Conservation (phyloP, 1,139 yeast genomes). For the Saccharomycopsis hybrid region DNA sequence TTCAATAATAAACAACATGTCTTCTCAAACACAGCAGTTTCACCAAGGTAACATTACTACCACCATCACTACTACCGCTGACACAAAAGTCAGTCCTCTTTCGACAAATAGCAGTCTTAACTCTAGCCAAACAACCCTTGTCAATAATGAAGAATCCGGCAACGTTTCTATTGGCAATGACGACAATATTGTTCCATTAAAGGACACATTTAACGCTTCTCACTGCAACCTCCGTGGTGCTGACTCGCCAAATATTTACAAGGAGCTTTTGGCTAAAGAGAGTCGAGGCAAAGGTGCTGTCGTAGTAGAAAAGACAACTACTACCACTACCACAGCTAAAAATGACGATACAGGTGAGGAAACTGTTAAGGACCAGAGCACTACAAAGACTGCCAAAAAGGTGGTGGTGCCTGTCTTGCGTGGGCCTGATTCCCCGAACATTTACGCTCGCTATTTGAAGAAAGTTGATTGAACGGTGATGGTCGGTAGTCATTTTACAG, state of each 20-base stretch:
- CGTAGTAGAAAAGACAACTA: not conserved
- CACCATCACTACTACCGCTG: not conserved
- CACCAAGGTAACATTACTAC: too few species aligned
- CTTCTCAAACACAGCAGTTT: too few species aligned
- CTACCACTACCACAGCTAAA: too few species aligned
- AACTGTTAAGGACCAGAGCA: too few species aligned
- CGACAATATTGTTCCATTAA: constrained; percentile 9
- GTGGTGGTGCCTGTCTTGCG: constrained; percentile 17
- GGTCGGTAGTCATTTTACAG: too few species aligned
- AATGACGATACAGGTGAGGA: too few species aligned
- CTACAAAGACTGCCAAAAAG: too few species aligned
- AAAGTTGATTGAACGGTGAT: too few species aligned
- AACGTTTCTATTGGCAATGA: too few species aligned
- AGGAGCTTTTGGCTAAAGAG: constrained; percentile 6
- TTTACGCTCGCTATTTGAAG: constrained; percentile 16
- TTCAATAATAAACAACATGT: too few species aligned
- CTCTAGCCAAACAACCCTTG: constrained; percentile 12
- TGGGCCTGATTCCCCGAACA: constrained; percentile 20
- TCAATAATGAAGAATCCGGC: constrained; percentile 2
- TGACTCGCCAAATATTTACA: constrained; percentile 18
- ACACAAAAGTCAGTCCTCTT: not conserved
- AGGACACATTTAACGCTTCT: not conserved
- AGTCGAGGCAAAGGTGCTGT: too few species aligned
- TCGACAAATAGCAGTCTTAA: not conserved
- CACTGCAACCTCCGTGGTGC: constrained; percentile 13